Percentiles rank a stretch among this genome's conserved stretches.
Conservation (phyloP, 2,329 filamentous ascomycete species). For the Fusarium falciforme region DNA sequence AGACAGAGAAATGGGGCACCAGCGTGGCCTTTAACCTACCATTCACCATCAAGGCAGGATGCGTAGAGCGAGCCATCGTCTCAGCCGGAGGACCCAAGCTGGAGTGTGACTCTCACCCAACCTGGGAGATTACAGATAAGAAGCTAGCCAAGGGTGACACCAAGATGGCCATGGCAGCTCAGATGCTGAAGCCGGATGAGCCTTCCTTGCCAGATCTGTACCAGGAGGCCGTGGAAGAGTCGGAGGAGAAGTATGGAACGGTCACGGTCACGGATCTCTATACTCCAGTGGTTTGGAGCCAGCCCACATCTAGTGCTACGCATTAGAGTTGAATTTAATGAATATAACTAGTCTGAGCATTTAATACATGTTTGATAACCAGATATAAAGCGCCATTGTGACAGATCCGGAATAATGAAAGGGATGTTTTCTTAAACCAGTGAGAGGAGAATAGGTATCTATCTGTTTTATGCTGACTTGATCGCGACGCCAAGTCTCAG, state of each 20-base stretch:
- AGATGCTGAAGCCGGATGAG: neutral
- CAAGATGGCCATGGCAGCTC: neutral
- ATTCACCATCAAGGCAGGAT: neutral
- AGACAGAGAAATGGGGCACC: neutral
- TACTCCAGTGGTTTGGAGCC: neutral
- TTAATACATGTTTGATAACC: too few species aligned
- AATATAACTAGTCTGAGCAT: too few species aligned
- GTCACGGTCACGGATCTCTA: neutral
- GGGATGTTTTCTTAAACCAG: too few species aligned
- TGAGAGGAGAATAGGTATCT: too few species aligned
- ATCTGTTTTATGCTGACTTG: too few species aligned
- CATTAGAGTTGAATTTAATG: neutral
- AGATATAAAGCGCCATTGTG: too few species aligned
- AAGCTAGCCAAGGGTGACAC: neutral
- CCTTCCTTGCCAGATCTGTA: neutral
- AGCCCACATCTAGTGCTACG: neutral
- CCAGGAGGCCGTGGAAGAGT: neutral
- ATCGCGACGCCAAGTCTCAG: too few species aligned
- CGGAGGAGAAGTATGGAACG: neutral
- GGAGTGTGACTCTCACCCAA: neutral
- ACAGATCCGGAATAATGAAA: too few species aligned
- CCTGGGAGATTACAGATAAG: neutral
- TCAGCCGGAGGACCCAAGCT: neutral
- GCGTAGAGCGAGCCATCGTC: neutral
- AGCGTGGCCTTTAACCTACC: neutral